These are phyloP conservation scores for Ustilago curta DNA, from an alignment of 1,284 basidiomycete genomes.

Conservation along the genomic window DNA sequence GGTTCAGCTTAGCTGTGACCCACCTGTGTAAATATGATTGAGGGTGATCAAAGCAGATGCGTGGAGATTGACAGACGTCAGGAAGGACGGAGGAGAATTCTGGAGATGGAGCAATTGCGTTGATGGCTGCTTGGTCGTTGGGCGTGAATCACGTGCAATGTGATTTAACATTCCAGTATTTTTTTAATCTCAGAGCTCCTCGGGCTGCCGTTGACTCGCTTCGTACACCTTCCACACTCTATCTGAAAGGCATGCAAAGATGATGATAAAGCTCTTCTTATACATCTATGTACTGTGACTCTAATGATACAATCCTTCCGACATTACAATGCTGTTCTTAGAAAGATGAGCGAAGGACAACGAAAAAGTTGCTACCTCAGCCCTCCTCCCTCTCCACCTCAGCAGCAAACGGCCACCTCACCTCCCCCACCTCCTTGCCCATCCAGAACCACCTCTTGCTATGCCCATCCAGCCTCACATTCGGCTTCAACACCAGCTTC, in stretches of 20 bases:
- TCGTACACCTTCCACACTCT: background rate
- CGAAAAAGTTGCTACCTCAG: background rate
- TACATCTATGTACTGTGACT: background rate
- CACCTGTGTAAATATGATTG: slow-evolving; percentile 9
- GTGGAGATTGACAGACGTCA: slow-evolving; percentile 9
- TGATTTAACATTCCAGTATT: slow-evolving; percentile 4
- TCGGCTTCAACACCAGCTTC: slow-evolving; percentile 31
- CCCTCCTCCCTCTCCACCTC: slow-evolving; percentile 23
- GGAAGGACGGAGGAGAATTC: background rate
- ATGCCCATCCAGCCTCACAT: slow-evolving; percentile 31
- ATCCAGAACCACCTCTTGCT: slow-evolving; percentile 43
- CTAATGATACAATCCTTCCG: background rate
- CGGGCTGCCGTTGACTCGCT: background rate
- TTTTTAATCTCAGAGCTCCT: background rate
- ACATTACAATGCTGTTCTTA: too few species aligned
- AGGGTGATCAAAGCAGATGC: slow-evolving; percentile 7
- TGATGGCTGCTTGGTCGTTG: slow-evolving; percentile 11
- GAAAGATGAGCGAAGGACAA: background rate
- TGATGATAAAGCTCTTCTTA: background rate
- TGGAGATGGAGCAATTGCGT: slow-evolving; percentile 34
- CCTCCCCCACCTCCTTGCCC: slow-evolving; percentile 31
- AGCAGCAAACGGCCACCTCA: slow-evolving; percentile 41
- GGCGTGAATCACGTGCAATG: background rate
- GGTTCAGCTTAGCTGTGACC: background rate
- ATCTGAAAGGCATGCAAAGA: background rate